Conservation (phyloP, 1,284 basidiomycete genomes). For the Fomitiporia mediterranea region DNA sequence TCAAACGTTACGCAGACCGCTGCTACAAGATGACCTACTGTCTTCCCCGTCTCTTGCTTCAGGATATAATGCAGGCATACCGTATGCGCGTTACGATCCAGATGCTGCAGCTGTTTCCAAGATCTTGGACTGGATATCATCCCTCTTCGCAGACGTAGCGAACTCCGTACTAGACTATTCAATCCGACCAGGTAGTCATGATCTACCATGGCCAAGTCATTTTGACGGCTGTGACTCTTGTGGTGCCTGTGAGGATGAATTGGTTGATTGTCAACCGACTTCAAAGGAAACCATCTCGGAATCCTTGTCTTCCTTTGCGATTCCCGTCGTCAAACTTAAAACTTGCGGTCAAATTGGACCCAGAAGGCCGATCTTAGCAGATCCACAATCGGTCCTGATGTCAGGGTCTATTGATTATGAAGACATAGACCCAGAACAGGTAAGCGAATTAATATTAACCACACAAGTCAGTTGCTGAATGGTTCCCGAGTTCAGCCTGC, state of each 20-base stretch:
- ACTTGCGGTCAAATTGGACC: not conserved
- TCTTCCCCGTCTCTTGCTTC: not conserved
- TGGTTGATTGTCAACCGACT: not conserved
- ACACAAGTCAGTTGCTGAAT: not conserved
- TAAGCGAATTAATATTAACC: not conserved
- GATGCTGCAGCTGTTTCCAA: not conserved
- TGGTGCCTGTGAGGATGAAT: not conserved
- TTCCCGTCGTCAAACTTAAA: not conserved
- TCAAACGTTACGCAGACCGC: not conserved
- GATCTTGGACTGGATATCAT: conserved; percentile 15
- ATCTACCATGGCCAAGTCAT: not conserved
- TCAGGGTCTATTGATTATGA: conserved; percentile 8
- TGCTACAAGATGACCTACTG: not conserved
- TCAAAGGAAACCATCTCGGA: not conserved
- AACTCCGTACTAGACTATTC: not conserved
- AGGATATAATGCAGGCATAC: not conserved
- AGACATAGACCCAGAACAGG: conserved; percentile 8
- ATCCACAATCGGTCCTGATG: not conserved
- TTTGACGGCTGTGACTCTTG: not conserved
- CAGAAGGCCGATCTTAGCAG: not conserved
- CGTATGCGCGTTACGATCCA: not conserved
- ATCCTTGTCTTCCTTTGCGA: not conserved
- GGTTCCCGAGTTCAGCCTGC: conserved; percentile 2
- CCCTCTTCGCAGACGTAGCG: conserved; percentile 18
- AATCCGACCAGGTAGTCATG: not conserved